Evolutionary conservation across 306 rosid species (phyloP).

Genomic region (Myrica gale): DNA sequence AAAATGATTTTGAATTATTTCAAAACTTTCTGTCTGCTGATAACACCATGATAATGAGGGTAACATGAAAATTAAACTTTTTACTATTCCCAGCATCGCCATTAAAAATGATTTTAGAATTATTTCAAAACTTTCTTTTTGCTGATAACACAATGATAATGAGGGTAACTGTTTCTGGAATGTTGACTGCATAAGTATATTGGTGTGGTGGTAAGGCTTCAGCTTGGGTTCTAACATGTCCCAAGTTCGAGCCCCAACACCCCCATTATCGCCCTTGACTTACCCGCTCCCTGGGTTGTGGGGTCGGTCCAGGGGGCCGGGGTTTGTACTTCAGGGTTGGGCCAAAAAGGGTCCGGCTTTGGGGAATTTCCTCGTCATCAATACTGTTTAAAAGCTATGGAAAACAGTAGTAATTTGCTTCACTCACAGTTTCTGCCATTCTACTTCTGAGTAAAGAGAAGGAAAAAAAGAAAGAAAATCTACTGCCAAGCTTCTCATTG

Average conservation of each 20-base stretch:
- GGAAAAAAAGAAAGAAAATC: not conserved
- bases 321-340: too few species aligned
- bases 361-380: too few species aligned
- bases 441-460: not conserved
- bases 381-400: not conserved
- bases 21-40: not conserved
- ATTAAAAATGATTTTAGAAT: not conserved
- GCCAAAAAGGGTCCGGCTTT: too few species aligned
- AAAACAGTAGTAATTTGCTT: not conserved
- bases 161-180: not conserved
- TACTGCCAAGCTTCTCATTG: not conserved
- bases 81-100: not conserved
- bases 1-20: not conserved
- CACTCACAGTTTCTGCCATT: constrained; percentile 1
- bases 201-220: too few species aligned
- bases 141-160: not conserved
- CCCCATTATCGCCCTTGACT: too few species aligned
- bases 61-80: not conserved
- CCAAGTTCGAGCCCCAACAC: too few species aligned
- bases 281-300: too few species aligned
- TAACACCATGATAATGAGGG: not conserved
- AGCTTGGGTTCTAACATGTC: too few species aligned
- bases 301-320: too few species aligned
- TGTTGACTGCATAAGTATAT: not conserved
- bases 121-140: not conserved